Conservation (phyloP, 129 eudicot genomes). For the Tagetes erecta region DNA sequence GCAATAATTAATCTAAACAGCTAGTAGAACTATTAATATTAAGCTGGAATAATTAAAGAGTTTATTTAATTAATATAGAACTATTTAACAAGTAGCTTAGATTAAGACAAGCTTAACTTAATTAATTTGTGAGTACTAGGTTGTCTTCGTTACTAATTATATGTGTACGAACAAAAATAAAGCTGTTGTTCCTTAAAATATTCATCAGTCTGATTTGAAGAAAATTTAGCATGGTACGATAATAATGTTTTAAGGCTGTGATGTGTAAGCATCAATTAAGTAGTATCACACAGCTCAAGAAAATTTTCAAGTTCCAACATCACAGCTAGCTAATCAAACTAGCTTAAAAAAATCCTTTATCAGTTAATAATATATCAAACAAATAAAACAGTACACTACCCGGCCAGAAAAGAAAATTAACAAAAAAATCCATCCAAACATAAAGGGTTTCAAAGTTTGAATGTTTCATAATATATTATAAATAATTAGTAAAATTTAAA, state of each 20-base stretch:
- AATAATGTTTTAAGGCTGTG: conserved; percentile 1
- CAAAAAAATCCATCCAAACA: conserved; percentile 1
- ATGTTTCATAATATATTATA: no score
- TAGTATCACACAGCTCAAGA: conserved; percentile 15
- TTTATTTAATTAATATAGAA: no score
- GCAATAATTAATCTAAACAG: not conserved
- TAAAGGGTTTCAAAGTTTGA: not conserved
- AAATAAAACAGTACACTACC: conserved; percentile 34
- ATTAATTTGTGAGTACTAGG: not conserved
- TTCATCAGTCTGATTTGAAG: not conserved
- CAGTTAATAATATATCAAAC: not conserved
- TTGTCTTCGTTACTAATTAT: not conserved
- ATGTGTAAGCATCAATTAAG: not conserved
- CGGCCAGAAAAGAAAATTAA: not conserved
- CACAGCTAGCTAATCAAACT: not conserved
- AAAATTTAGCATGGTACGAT: not conserved
- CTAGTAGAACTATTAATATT: not conserved
- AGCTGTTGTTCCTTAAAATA: not conserved
- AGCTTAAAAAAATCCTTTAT: no score
- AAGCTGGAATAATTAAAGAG: not conserved
- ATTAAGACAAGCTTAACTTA: not conserved
- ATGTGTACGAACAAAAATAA: conserved; percentile 3
- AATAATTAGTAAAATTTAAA: no score
- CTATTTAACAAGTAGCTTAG: not conserved
- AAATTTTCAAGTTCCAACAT: conserved; percentile 14